phyloP scores from a whole-genome alignment of 2,329 filamentous ascomycete species.

The Penicillium sclerotigenum region DNA sequence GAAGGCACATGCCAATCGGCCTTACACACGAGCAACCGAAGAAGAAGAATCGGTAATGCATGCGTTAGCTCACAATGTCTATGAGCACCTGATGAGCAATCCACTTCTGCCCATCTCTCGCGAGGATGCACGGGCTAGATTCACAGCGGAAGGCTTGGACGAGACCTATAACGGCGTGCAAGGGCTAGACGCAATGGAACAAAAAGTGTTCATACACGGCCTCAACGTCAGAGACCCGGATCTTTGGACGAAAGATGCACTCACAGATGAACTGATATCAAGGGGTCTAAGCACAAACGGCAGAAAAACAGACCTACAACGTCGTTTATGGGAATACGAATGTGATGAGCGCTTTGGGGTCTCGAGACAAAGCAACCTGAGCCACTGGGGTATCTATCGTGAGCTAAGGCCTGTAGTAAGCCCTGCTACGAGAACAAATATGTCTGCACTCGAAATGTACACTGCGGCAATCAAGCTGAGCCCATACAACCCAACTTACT shows the following conservation, averaged over 20 bases:
- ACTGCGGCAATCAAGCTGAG: constrained; percentile 35
- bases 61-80: constrained; percentile 30
- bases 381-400: constrained; percentile 28
- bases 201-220: constrained; percentile 1
- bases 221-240: not conserved
- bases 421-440: constrained; percentile 10
- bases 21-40: constrained; percentile 1
- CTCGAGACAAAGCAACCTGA: constrained; percentile 26
- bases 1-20: constrained; percentile 1
- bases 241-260: constrained; percentile 1
- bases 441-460: constrained; percentile 34
- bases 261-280: constrained; percentile 12
- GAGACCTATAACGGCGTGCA: constrained; percentile 1
- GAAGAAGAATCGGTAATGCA: constrained; percentile 10
- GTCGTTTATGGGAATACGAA: constrained; percentile 24
- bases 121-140: constrained; percentile 11
- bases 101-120: constrained; percentile 18
- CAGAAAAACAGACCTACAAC: constrained; percentile 15
- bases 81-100: constrained; percentile 30
- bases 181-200: not conserved
- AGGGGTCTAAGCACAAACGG: constrained; percentile 13
- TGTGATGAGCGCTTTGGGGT: constrained; percentile 15
- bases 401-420: constrained; percentile 12
- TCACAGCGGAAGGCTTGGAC: constrained; percentile 9
- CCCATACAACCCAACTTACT: constrained; percentile 40